These are phyloP conservation scores for Inosperma sp. DNA, from an alignment of 768 basidiomycete species.

Conservation along the genomic window DNA sequence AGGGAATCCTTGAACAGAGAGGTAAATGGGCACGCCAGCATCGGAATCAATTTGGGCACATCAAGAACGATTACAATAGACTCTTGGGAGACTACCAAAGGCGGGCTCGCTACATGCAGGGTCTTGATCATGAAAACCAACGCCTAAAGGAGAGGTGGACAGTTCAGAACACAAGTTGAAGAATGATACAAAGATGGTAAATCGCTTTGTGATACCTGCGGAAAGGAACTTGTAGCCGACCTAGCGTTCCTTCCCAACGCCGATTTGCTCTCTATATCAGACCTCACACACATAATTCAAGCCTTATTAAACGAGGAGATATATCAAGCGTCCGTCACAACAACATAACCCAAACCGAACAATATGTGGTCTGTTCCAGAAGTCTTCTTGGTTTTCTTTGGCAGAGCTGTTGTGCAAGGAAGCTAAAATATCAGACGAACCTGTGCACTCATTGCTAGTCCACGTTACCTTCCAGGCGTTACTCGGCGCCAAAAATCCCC, in stretches of 20 bases:
- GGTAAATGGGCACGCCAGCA: too few relatives aligned
- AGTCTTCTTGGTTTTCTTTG: background rate
- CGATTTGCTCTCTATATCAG: conserved; percentile 4
- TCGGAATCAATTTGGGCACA: too few relatives aligned
- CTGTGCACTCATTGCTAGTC: background rate
- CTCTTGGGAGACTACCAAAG: too few relatives aligned
- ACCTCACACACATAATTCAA: conserved; percentile 1
- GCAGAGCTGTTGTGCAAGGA: background rate
- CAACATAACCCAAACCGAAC: background rate
- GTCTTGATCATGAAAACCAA: background rate
- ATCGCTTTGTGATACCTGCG: conserved; percentile 18
- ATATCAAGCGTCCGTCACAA: conserved; percentile 33
- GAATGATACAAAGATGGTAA: conserved; percentile 14
- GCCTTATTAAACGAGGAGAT: conserved; percentile 33
- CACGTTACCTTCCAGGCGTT: background rate
- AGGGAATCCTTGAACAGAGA: too few relatives aligned
- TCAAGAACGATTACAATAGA: too few relatives aligned
- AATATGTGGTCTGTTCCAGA: background rate
- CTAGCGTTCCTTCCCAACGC: conserved; percentile 5
- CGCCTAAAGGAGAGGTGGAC: background rate
- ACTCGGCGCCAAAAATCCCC: background rate
- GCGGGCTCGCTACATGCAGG: too few relatives aligned
- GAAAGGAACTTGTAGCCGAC: conserved; percentile 4
- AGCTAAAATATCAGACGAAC: background rate
- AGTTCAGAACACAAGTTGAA: conserved; percentile 10